Conservation (phyloP, 2,329 filamentous ascomycete species). For the Myriosclerotinia curreyana region DNA sequence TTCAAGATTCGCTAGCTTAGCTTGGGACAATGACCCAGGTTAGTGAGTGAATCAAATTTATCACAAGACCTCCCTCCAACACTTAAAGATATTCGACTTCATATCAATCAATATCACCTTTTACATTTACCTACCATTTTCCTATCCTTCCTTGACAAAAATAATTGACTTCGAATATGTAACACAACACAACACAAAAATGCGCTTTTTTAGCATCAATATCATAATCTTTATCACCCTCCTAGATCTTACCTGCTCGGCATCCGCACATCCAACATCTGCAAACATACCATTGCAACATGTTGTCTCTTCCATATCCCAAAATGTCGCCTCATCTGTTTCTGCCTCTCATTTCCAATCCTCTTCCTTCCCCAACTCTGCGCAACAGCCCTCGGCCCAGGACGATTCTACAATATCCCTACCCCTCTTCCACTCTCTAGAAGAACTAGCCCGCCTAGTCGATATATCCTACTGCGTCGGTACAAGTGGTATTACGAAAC, state of each 20-base stretch:
- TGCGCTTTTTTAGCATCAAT: constrained; percentile 31
- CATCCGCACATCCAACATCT: not conserved
- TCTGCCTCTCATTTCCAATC: not conserved
- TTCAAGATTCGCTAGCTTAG: constrained; percentile 10
- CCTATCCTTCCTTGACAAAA: not conserved
- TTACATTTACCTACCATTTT: not conserved
- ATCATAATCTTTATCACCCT: constrained; percentile 21
- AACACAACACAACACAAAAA: constrained; percentile 28
- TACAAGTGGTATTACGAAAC: constrained; percentile 70
- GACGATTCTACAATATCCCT: constrained; percentile 48
- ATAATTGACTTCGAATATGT: constrained; percentile 27
- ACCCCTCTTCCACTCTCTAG: constrained; percentile 73
- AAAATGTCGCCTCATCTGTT: not conserved
- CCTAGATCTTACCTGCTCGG: not conserved
- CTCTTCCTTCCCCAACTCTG: constrained; percentile 9
- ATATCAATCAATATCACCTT: not conserved
- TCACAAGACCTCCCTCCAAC: not conserved
- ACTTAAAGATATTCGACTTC: not conserved
- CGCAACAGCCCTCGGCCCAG: constrained; percentile 32
- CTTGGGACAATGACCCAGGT: not conserved
- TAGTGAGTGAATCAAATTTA: not conserved
- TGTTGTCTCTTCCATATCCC: not conserved
- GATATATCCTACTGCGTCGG: constrained; percentile 95
- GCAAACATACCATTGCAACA: constrained; percentile 12
- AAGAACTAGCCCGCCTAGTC: constrained; percentile 85